Evolutionary conservation across 495 filamentous ascomycete species (phyloP), one percentile per base, ranked within the genome.

Genomic region (Apodospora peruviana): DNA sequence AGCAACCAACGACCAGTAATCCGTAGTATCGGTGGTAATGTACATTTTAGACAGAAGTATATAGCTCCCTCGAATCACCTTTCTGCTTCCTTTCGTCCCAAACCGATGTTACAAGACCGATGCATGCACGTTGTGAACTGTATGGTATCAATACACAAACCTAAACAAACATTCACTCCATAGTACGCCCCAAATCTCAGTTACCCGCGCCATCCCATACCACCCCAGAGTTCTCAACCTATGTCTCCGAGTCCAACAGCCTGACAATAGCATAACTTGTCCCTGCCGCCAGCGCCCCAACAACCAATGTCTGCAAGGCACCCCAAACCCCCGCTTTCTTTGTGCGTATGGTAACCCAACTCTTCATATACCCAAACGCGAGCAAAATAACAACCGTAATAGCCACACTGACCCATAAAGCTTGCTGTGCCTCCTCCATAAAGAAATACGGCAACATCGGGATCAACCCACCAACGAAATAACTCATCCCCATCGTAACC

Each of bases 401-500:
- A 19, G 51, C 73, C 38, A 78, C 74, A 27, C 69, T 74, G 22
- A 72, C 62, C 58, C 69, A 71, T 17, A 82, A 55, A 1, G 76
- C 79, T 24, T 71, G 49, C 9, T 51, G 52, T 9, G 74, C 68
- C 18, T 68, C 55, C 16, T 66, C 40, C 56, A 73, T 65, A 29
- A 65, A 66, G 47, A 81, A 81, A 50, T 82, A 81, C 2, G 79
- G 79, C 32, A 78, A 65, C 74, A 81, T 74, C 0, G 79, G 79
- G 5, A 81, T 59, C 20, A 81, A 59, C 2, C 79, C 79, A 39
- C 79, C 75, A 9, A 80, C 51, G 32, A 82, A 76, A 55, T 82
- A 82, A 20, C 71, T 62, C 7, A 74, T 21, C 0, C 71, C 78
- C 74, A 80, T 79, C 16, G 71, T 73, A 2, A 65, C 51, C 14